Evolutionary conservation across 1,284 basidiomycete species (phyloP).

Genomic region (Marasmius tenuissimus): DNA sequence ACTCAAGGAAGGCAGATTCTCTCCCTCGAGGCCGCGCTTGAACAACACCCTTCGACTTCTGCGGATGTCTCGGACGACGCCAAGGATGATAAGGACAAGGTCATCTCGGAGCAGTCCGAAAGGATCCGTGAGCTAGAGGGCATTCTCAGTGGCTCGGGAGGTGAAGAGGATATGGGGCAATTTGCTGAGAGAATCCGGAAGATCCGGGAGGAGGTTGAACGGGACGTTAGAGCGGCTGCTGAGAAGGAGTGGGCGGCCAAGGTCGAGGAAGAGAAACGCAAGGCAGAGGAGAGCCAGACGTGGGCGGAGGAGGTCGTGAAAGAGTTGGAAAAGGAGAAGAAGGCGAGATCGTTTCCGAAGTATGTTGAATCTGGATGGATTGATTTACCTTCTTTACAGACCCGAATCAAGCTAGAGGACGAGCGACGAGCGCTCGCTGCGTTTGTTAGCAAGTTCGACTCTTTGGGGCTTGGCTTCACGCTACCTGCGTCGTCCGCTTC

Average conservation of each 20-base stretch:
- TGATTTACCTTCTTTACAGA: constrained; percentile 17
- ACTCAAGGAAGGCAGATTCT: constrained; percentile 81
- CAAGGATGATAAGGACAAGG: constrained; percentile 62
- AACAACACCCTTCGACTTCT: constrained; percentile 45
- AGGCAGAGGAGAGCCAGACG: constrained; percentile 63
- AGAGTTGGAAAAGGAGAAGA: constrained; percentile 74
- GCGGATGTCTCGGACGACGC: constrained; percentile 48
- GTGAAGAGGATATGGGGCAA: constrained; percentile 64
- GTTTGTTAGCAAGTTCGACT: constrained; percentile 78
- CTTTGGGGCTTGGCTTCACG: constrained; percentile 50
- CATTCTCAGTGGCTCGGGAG: constrained; percentile 38
- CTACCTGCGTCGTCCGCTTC: constrained; percentile 25
- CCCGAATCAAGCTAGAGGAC: constrained; percentile 63
- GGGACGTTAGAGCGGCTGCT: constrained; percentile 76
- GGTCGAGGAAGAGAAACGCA: constrained; percentile 59
- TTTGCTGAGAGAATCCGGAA: constrained; percentile 38
- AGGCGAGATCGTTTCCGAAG: constrained; percentile 29
- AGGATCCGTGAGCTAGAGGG: constrained; percentile 68
- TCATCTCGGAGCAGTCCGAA: constrained; percentile 67
- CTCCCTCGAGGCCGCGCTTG: constrained; percentile 71
- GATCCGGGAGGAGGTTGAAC: constrained; percentile 56
- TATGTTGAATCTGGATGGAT: not conserved
- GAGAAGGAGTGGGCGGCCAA: constrained; percentile 74
- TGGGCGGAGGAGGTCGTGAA: constrained; percentile 73
- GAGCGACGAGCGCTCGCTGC: constrained; percentile 72